These are phyloP conservation scores for Heliamphora pulchella DNA, from an alignment of 179 eudicot species.

Conservation along the genomic window DNA sequence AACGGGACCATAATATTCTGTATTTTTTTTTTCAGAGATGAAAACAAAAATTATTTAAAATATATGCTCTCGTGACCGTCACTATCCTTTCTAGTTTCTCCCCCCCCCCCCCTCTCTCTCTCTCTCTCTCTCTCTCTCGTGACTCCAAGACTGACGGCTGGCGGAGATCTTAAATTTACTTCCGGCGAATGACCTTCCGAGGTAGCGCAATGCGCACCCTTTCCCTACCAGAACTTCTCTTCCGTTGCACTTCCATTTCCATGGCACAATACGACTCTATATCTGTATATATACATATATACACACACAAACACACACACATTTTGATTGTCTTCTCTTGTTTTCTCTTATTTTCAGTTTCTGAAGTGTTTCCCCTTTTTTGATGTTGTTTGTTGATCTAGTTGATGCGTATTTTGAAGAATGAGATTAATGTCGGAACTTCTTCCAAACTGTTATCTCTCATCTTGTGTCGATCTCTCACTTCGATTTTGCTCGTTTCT, in stretches of 20 bases:
- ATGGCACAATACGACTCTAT: background rate
- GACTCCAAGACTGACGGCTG: constrained; percentile 6
- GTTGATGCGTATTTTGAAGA: background rate
- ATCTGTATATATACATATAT: background rate
- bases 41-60: constrained; percentile 17
- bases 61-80: constrained; percentile 33
- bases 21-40: background rate
- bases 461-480: background rate
- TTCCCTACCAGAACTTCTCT: background rate
- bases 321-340: background rate
- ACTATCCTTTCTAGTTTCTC: constrained; percentile 24
- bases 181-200: background rate
- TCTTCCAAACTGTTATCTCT: background rate
- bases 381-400: constrained; percentile 9
- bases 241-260: background rate
- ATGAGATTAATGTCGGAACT: background rate
- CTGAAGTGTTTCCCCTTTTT: background rate
- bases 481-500: background rate
- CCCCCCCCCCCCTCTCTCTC: constrained; percentile 11
- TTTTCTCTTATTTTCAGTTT: too few species aligned
- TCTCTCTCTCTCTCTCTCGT: constrained; percentile 4
- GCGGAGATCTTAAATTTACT: constrained; percentile 14
- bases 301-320: background rate
- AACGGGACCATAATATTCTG: background rate
- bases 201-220: background rate